phyloP scores from a whole-genome alignment of 192 early-diverging fungal species.

The Gryganskiella cystojenkinii region DNA sequence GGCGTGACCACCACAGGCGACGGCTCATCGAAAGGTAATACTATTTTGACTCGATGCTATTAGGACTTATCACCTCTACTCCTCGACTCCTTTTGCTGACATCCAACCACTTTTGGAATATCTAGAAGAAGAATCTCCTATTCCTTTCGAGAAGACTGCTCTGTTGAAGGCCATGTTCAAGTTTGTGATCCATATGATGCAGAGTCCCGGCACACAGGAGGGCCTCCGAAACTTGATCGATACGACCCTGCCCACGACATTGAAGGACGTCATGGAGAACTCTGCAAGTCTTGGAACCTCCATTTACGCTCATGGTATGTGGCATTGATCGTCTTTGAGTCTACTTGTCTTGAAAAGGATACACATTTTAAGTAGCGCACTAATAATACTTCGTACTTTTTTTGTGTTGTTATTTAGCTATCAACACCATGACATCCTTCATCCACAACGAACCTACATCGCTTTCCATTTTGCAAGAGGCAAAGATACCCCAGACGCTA shows the following conservation, averaged over 20 bases:
- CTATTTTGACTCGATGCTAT: not conserved
- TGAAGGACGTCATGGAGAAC: slow-evolving; percentile 79
- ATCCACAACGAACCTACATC: slow-evolving; percentile 99
- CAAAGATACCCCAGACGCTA: slow-evolving; percentile 86
- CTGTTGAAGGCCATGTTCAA: slow-evolving; percentile 91
- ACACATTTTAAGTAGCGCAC: too few species aligned
- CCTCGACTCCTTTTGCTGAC: not conserved
- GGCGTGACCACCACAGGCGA: slow-evolving; percentile 38
- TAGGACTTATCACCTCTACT: not conserved
- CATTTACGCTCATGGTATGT: slow-evolving; percentile 81
- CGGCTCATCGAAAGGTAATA: slow-evolving; percentile 7
- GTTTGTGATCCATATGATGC: slow-evolving; percentile 93
- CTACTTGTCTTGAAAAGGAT: too few species aligned
- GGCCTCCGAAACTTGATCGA: slow-evolving; percentile 96
- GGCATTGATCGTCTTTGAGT: not conserved
- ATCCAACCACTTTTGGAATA: slow-evolving; percentile 21
- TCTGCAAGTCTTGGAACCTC: slow-evolving; percentile 83
- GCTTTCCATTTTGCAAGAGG: slow-evolving; percentile 93
- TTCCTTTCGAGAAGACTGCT: slow-evolving; percentile 79
- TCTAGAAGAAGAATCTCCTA: slow-evolving; percentile 33
- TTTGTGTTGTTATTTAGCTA: slow-evolving; percentile 73
- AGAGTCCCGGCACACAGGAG: slow-evolving; percentile 90
- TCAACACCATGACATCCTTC: slow-evolving; percentile 94
- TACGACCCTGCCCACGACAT: slow-evolving; percentile 78
- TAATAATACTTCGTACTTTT: too few species aligned